phyloP scores from a whole-genome alignment of 164 flowering plant genomes.

The Liquidambar formosana region DNA sequence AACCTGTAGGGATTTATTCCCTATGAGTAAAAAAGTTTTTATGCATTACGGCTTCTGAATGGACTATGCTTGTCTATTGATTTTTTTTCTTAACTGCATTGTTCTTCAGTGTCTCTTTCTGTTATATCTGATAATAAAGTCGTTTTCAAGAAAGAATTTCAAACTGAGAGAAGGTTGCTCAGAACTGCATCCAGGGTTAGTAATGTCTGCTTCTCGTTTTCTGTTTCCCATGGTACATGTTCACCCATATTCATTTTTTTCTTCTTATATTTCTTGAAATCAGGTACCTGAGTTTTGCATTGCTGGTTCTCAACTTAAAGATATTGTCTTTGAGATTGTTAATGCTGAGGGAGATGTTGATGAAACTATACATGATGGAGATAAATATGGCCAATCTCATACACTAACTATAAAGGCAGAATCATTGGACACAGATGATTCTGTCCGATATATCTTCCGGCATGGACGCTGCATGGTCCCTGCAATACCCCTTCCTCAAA shows the following conservation, averaged over 20 bases:
- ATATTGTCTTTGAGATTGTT: slow-evolving; percentile 50
- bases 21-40: background rate
- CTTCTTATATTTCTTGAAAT: slow-evolving; percentile 4
- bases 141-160: slow-evolving; percentile 36
- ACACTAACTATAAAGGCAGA: slow-evolving; percentile 44
- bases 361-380: slow-evolving; percentile 42
- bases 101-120: slow-evolving; percentile 44
- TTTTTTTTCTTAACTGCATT: background rate
- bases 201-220: slow-evolving; percentile 1
- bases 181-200: slow-evolving; percentile 45
- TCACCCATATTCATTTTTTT: background rate
- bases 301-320: slow-evolving; percentile 54
- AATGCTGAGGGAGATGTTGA: slow-evolving; percentile 54
- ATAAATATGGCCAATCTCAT: slow-evolving; percentile 40
- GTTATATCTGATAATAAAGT: slow-evolving; percentile 24
- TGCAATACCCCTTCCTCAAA: slow-evolving; percentile 44
- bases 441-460: slow-evolving; percentile 41
- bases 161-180: slow-evolving; percentile 46
- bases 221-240: background rate
- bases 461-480: slow-evolving; percentile 61
- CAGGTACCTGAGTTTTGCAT: slow-evolving; percentile 50
- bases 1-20: background rate
- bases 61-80: background rate
- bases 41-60: background rate
- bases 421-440: slow-evolving; percentile 18